Evolutionary conservation across 176 grass and related monocot genomes (phyloP), one percentile per base, ranked within the genome.

Genomic region (Oryza meridionalis): DNA sequence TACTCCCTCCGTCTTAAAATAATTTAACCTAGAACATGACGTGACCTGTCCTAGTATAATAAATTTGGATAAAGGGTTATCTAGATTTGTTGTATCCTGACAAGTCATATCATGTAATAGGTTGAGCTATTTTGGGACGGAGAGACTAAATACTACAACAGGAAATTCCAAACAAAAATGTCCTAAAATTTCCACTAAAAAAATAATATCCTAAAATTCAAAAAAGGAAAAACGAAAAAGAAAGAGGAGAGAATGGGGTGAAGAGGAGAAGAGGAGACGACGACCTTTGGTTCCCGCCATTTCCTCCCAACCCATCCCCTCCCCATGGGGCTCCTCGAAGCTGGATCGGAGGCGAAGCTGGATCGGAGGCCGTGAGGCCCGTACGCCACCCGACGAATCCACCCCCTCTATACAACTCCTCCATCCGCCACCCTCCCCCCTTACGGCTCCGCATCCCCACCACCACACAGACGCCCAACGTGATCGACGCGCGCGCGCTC

Each of bases 271-370:
- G 46, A 71, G 59, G 58, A 33, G 11, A 76, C 47, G 66, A 35
- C 27, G 45, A 67, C 58, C 32, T 86, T 86, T 11, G 76, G 24
- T 86, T 88, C 88, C 88, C 94, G 88, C 88, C 84, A 89, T 89
- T 89, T 81, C 85, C 94, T 96, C 93, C 72, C 40, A 31, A 53
- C 90, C 93, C 86, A 71, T 81, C 85, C 75, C 85, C 77, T 25
- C 32, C 17, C 72, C 44, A 15, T 21, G 53, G 53, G 19, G 4
- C 62, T 21, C 80, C 73, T 62, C 58, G 58, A 62, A 62, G 8
- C 6, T 22, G 73, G 33, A 35, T 35, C 33, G 33, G 33, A 35
- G 33, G 33, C 33, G 58, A 62, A 62, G 8, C 6, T 22, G 73
- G 33, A 35, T 35, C 33, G 33, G 33, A 35, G 33, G 33, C 33